These are phyloP conservation scores for Persicaria maculosa DNA, from an alignment of 148 eudicot species.

Conservation along the genomic window DNA sequence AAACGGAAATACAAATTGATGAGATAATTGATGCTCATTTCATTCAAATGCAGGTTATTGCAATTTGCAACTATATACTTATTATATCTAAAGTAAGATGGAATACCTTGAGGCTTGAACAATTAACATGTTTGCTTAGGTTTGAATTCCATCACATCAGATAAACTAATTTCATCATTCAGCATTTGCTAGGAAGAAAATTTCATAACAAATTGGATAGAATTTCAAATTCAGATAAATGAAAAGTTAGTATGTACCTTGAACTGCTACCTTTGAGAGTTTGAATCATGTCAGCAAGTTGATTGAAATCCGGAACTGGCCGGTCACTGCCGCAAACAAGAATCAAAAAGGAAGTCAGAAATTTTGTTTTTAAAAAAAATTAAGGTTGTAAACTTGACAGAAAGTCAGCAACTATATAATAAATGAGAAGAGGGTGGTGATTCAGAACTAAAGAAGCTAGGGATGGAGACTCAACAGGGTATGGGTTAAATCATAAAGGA, in stretches of 20 bases:
- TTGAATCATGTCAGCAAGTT: neutral
- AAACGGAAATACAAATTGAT: neutral
- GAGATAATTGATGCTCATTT: too few relatives aligned
- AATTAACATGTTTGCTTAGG: neutral
- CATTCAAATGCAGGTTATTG: neutral
- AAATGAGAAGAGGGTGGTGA: too few relatives aligned
- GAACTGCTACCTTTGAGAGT: slow-evolving; percentile 6
- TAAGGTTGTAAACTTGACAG: neutral
- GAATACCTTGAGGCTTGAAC: neutral
- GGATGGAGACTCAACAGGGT: neutral
- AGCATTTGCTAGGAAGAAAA: too few relatives aligned
- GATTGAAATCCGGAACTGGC: neutral
- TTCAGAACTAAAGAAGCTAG: neutral
- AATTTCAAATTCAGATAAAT: neutral
- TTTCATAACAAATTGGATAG: neutral
- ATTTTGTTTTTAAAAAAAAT: too few relatives aligned
- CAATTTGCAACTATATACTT: too few relatives aligned
- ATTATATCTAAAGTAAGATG: neutral
- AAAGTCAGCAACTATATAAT: too few relatives aligned
- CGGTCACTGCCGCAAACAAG: neutral
- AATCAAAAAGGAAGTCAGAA: too few relatives aligned
- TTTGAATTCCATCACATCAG: too few relatives aligned
- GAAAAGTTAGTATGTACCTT: neutral
- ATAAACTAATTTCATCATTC: neutral
- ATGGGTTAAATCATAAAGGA: neutral